These are phyloP conservation scores for Phyllosticta ampelicida DNA, from an alignment of 2,329 filamentous ascomycete species.

Conservation along the genomic window DNA sequence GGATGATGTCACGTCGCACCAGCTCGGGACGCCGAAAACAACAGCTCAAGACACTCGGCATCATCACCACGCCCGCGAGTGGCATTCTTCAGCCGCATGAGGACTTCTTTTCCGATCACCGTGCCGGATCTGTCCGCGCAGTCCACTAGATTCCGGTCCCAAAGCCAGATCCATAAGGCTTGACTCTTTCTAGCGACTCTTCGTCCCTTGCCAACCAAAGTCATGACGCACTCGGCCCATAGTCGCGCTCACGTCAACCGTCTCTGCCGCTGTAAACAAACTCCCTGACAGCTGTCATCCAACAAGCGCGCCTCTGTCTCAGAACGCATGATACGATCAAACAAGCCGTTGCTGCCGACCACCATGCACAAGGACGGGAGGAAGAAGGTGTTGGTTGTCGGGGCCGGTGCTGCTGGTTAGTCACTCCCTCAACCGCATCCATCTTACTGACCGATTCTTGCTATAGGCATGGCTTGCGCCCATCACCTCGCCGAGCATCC, in stretches of 20 bases:
- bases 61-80: not conserved
- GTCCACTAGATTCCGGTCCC: not conserved
- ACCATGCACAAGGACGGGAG: slow-evolving; percentile 11
- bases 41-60: not conserved
- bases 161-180: slow-evolving; percentile 2
- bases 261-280: not conserved
- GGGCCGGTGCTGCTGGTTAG: slow-evolving; percentile 30
- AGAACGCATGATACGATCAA: not conserved
- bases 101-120: not conserved
- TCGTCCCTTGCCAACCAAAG: slow-evolving; percentile 1
- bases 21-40: not conserved
- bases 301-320: not conserved
- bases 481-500: slow-evolving; percentile 55
- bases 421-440: not conserved
- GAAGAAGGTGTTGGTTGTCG: slow-evolving; percentile 30
- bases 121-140: not conserved
- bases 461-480: slow-evolving; percentile 50
- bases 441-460: slow-evolving; percentile 11
- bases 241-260: not conserved
- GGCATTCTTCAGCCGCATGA: not conserved
- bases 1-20: not conserved
- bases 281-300: not conserved
- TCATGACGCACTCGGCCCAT: slow-evolving; percentile 7
- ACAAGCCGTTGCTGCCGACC: slow-evolving; percentile 3
- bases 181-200: not conserved